phyloP scores from a whole-genome alignment of 768 basidiomycete species.

The Gymnopilus junonius region DNA sequence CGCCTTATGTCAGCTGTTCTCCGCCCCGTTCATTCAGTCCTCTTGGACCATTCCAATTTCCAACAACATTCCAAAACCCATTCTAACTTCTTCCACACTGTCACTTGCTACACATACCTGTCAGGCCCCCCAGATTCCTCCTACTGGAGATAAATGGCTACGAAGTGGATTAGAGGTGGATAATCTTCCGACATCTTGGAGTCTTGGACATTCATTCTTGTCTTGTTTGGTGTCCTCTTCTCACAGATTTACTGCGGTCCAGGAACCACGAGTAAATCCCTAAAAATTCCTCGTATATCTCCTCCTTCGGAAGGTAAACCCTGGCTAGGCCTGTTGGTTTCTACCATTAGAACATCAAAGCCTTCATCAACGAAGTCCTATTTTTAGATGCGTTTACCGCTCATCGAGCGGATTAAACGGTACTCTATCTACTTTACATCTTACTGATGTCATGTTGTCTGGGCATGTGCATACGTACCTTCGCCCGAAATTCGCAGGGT shows the following conservation, averaged over 20 bases:
- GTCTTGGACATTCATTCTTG: background rate
- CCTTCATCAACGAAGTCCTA: background rate
- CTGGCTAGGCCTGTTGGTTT: background rate
- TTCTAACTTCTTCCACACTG: background rate
- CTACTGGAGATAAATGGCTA: background rate
- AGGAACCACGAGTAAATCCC: background rate
- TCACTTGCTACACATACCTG: background rate
- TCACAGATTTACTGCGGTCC: constrained; percentile 1
- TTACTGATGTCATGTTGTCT: background rate
- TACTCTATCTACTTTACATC: background rate
- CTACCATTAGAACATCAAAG: background rate
- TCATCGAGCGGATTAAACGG: background rate
- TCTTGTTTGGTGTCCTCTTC: background rate
- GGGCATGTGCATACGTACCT: background rate
- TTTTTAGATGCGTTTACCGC: background rate
- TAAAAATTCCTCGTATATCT: background rate
- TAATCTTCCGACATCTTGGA: background rate
- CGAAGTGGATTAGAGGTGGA: background rate
- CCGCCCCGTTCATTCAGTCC: background rate
- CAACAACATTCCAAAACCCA: background rate
- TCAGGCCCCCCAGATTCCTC: background rate
- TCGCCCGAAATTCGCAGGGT: background rate
- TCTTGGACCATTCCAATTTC: background rate
- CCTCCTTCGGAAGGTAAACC: background rate
- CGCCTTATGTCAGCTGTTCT: background rate